Conservation (phyloP, 805 yeast genomes). For the Pichia thaimueangensis region DNA sequence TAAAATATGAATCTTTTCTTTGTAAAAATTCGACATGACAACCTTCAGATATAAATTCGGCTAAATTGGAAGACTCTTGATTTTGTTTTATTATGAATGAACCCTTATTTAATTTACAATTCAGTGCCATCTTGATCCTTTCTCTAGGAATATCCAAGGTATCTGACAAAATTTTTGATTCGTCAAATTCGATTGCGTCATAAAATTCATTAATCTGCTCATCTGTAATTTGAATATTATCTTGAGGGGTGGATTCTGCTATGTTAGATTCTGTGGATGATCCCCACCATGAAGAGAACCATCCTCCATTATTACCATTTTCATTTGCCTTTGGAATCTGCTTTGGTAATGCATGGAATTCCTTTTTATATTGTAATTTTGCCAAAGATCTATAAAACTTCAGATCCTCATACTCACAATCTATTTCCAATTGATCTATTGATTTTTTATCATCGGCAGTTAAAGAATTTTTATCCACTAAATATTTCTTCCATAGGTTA, state of each 20-base stretch:
- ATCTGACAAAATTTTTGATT: slow-evolving; percentile 43
- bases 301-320: slow-evolving; percentile 35
- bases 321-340: slow-evolving; percentile 5
- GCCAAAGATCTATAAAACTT: slow-evolving; percentile 81
- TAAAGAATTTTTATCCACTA: slow-evolving; percentile 37
- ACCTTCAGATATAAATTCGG: slow-evolving; percentile 77
- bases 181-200: slow-evolving; percentile 90
- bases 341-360: slow-evolving; percentile 25
- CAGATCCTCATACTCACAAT: slow-evolving; percentile 68
- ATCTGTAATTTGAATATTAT: slow-evolving; percentile 53
- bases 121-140: slow-evolving; percentile 57
- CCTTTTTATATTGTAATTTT: slow-evolving; percentile 55
- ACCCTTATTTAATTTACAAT: slow-evolving; percentile 68
- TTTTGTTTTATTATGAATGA: slow-evolving; percentile 54
- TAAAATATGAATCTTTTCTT: slow-evolving; percentile 69
- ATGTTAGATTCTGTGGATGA: slow-evolving; percentile 14
- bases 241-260: slow-evolving; percentile 12
- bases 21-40: slow-evolving; percentile 68
- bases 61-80: slow-evolving; percentile 44
- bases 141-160: slow-evolving; percentile 68
- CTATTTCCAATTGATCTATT: slow-evolving; percentile 50
- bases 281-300: slow-evolving; percentile 72
- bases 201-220: slow-evolving; percentile 86
- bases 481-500: slow-evolving; percentile 49
- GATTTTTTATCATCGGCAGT: slow-evolving; percentile 29